Evolutionary conservation across 495 filamentous ascomycete species (phyloP), one percentile per base, ranked within the genome.

Genomic region (Pseudomonodictys pantanalensis): DNA sequence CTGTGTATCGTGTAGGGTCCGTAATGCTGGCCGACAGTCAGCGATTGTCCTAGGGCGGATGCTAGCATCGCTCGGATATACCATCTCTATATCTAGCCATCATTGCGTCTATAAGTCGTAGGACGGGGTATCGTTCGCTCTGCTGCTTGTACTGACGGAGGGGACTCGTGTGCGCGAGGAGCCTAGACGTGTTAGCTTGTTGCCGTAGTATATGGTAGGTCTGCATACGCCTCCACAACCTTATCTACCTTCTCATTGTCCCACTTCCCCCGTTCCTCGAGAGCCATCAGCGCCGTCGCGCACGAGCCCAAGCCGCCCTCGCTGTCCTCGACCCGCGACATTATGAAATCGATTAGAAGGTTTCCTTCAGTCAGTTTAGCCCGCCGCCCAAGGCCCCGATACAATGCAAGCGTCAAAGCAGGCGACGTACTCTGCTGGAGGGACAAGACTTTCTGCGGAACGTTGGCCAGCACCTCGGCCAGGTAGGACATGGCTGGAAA

Each of bases 91-190:
- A 82, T 38, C 77, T 81, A 30, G 76, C 78, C 81, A 90, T 82
- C 68, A 90, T 71, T 18, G 78, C 75, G 60, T 89, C 83, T 53
- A 90, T 65, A 51, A 89, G 72, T 55, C 81, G 81, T 59, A 87
- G 76, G 26, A 89, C 78, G 25, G 82, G 77, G 68, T 86, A 86
- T 57, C 86, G 81, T 32, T 87, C 82, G 33, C 81, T 82, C 66
- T 86, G 85, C 1, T 85, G 71, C 45, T 71, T 74, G 68, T 69
- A 74, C 52, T 75, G 70, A 28, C 65, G 64, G 17, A 76, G 55
- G 12, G 74, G 73, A 55, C 67, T 58, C 12, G 73, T 72, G 53
- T 72, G 22, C 17, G 71, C 51, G 38, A 75, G 44, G 28, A 76
- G 61, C 23, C 66, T 72, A 22, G 11, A 3, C 11, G 10, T 15